phyloP scores from a whole-genome alignment of 2,329 filamentous ascomycete species.

The Chrysoporthe deuterocubensis region DNA sequence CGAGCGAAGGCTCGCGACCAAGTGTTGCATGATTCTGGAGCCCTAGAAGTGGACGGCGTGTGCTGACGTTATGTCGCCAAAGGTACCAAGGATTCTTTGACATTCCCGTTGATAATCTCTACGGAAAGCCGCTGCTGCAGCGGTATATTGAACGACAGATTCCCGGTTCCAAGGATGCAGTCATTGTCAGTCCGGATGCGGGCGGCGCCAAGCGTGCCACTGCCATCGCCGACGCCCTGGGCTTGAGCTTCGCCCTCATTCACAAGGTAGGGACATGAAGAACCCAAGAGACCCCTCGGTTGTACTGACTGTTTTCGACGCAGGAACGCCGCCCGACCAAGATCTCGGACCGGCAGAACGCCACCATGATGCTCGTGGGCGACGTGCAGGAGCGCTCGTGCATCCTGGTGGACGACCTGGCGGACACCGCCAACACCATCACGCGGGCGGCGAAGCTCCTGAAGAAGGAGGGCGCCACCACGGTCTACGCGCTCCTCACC shows the following conservation, averaged over 20 bases:
- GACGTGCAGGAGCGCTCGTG: conserved; percentile 75
- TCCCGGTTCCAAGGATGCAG: conserved; percentile 74
- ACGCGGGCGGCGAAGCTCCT: conserved; percentile 95
- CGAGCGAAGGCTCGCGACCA: neutral
- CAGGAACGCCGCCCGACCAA: conserved; percentile 88
- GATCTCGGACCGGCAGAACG: conserved; percentile 86
- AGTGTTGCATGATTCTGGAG: neutral
- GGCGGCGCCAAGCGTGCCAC: conserved; percentile 96
- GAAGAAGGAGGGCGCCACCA: conserved; percentile 91
- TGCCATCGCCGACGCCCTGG: conserved; percentile 88
- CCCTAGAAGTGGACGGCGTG: conserved; percentile 7
- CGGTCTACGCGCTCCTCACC: conserved; percentile 89
- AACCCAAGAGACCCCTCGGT: neutral
- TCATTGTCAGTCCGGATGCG: conserved; percentile 95
- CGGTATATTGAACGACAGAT: conserved; percentile 80
- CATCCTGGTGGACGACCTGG: conserved; percentile 92
- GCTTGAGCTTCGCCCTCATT: conserved; percentile 95
- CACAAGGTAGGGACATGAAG: conserved; percentile 72
- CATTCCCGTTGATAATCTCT: conserved; percentile 97
- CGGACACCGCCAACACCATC: conserved; percentile 96
- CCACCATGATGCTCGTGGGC: conserved; percentile 94
- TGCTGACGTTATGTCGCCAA: conserved; percentile 19
- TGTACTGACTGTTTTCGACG: conserved; percentile 27
- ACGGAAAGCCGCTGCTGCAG: conserved; percentile 76
- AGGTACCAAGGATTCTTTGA: conserved; percentile 96